A percentile compares a stretch with the other conserved stretches of the same genome.
phyloP scores from a whole-genome alignment of 2,329 filamentous ascomycete genomes.

The Microcyclospora pomicola region DNA sequence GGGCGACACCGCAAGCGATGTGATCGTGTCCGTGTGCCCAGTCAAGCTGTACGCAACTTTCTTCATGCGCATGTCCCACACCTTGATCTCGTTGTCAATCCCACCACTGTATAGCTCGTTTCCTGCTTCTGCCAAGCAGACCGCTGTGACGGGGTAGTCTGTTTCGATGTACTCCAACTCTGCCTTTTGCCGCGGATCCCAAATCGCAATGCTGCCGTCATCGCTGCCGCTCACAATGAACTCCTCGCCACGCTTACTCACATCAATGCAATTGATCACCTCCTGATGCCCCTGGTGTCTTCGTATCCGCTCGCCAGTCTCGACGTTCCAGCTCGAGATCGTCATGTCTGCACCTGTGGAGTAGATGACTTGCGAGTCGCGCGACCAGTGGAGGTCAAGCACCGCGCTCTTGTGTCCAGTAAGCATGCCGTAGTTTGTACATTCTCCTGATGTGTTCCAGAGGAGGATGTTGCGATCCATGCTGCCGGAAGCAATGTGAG shows the following conservation, averaged over 20 bases:
- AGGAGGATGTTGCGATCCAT: constrained; percentile 93
- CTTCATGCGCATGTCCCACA: constrained; percentile 93
- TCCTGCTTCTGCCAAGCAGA: constrained; percentile 83
- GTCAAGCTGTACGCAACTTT: constrained; percentile 73
- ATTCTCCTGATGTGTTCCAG: constrained; percentile 84
- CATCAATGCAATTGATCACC: constrained; percentile 83
- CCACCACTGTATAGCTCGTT: constrained; percentile 91
- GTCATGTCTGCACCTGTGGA: constrained; percentile 90
- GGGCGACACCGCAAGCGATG: constrained; percentile 79
- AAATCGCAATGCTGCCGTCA: constrained; percentile 85
- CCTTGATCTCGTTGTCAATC: constrained; percentile 94
- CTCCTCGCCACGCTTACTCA: constrained; percentile 81
- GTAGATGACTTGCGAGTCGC: constrained; percentile 80
- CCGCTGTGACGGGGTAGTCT: constrained; percentile 80
- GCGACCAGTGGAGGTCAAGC: constrained; percentile 89
- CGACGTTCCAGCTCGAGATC: constrained; percentile 87
- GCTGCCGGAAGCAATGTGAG: constrained; percentile 81
- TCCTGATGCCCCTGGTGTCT: constrained; percentile 89
- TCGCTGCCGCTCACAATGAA: constrained; percentile 82
- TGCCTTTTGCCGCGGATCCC: constrained; percentile 86
- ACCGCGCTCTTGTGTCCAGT: constrained; percentile 84
- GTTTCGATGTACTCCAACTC: constrained; percentile 81
- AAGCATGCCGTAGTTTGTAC: constrained; percentile 84
- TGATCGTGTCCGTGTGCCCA: constrained; percentile 85
- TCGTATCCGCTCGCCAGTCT: constrained; percentile 81